These are phyloP conservation scores for Oryza meridionalis DNA, from an alignment of 176 grass and related monocot genomes.

Conservation along the genomic window DNA sequence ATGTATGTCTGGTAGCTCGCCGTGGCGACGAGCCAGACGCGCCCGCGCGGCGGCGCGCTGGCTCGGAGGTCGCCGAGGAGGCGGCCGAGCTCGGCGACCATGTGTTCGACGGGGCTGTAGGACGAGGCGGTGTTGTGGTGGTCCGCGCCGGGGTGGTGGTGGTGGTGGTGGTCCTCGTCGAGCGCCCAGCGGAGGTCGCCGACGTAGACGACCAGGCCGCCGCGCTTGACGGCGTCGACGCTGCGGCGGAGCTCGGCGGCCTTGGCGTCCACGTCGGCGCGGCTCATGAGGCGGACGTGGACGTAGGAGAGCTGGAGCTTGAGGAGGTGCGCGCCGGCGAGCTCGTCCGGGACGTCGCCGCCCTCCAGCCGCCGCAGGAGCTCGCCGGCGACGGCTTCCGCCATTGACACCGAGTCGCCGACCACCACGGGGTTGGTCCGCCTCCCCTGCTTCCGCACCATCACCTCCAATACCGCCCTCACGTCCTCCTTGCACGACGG, in stretches of 20 bases:
- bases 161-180: slow-evolving; percentile 48
- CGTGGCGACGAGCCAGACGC: slow-evolving; percentile 69
- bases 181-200: slow-evolving; percentile 83
- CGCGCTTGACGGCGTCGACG: slow-evolving; percentile 47
- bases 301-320: slow-evolving; percentile 81
- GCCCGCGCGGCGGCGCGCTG: slow-evolving; percentile 16
- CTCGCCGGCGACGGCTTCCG: slow-evolving; percentile 62
- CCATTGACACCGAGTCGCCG: slow-evolving; percentile 67
- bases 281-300: slow-evolving; percentile 76
- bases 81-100: slow-evolving; percentile 68
- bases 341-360: slow-evolving; percentile 73
- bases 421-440: slow-evolving; percentile 67
- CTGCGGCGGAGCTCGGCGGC: slow-evolving; percentile 68
- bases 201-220: slow-evolving; percentile 65
- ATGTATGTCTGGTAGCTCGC: slow-evolving; percentile 89
- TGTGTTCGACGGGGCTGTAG: slow-evolving; percentile 68
- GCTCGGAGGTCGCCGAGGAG: slow-evolving; percentile 47
- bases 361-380: slow-evolving; percentile 61
- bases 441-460: slow-evolving; percentile 57
- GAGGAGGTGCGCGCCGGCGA: slow-evolving; percentile 64
- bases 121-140: slow-evolving; percentile 23
- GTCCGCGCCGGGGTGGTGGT: background rate
- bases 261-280: slow-evolving; percentile 58
- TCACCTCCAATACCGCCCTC: slow-evolving; percentile 63
- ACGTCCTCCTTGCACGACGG: slow-evolving; percentile 52